Percentiles rank a stretch among this genome's conserved stretches.
phyloP scores from a whole-genome alignment of 257 asterid species.

The Solanum ahanhuiri region DNA sequence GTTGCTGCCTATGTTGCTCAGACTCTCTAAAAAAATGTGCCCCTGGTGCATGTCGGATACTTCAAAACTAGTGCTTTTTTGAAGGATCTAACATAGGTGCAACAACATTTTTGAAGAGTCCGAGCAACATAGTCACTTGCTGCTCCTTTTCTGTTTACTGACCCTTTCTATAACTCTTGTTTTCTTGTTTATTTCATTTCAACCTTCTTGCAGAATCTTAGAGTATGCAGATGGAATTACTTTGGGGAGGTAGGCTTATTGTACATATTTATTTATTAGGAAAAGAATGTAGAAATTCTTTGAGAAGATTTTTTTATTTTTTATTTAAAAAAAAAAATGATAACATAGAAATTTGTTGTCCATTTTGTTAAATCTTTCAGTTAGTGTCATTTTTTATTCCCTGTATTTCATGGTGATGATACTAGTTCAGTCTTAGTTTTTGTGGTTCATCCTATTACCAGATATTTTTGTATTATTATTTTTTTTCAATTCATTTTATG shows the following conservation, averaged over 20 bases:
- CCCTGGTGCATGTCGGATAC: not conserved
- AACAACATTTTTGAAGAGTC: not conserved
- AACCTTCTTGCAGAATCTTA: constrained; percentile 17
- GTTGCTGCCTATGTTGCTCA: not conserved
- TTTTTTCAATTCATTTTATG: not conserved
- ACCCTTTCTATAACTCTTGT: not conserved
- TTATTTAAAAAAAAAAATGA: not conserved
- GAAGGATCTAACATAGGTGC: not conserved
- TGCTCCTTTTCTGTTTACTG: not conserved
- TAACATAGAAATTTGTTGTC: not conserved
- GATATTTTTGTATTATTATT: not conserved
- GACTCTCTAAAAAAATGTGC: not conserved
- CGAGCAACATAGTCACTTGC: not conserved
- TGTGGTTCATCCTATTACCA: not conserved
- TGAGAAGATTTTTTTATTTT: not conserved
- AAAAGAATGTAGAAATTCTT: constrained; percentile 6
- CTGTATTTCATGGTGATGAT: not conserved
- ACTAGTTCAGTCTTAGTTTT: not conserved
- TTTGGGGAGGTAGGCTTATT: constrained; percentile 6
- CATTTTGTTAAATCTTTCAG: not conserved
- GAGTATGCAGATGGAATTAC: constrained; percentile 4
- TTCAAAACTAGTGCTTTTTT: not conserved
- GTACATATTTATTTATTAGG: constrained; percentile 24
- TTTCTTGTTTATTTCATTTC: not conserved
- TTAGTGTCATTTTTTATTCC: not conserved